Evolutionary conservation across 2,329 filamentous ascomycete species (phyloP).

Genomic region (Aspergillus tamarii): DNA sequence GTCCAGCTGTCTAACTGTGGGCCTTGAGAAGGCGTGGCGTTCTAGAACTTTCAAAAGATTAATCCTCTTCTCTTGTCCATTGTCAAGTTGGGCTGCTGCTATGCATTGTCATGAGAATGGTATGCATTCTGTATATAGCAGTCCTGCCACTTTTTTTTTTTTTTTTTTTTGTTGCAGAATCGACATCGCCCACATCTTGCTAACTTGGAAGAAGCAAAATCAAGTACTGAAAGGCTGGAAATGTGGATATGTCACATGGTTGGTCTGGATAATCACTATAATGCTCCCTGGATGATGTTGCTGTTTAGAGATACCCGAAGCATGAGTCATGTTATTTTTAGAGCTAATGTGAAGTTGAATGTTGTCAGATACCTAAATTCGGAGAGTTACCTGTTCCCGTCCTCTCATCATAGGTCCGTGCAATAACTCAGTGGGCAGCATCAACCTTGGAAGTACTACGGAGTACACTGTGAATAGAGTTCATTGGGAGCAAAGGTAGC

Average conservation of each 20-base stretch:
- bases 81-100: neutral
- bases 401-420: neutral
- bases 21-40: neutral
- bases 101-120: neutral
- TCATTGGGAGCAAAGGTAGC: neutral
- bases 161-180: neutral
- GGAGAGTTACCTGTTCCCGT: neutral
- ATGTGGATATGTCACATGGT: slow-evolving; percentile 7
- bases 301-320: slow-evolving; percentile 14
- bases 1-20: neutral
- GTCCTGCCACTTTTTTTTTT: neutral
- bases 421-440: slow-evolving; percentile 1
- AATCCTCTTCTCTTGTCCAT: neutral
- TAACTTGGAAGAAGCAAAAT: neutral
- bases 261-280: neutral
- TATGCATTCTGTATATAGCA: slow-evolving; percentile 5
- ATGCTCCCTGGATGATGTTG: neutral
- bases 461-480: neutral
- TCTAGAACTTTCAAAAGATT: neutral
- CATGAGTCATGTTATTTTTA: slow-evolving; percentile 15
- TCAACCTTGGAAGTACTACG: neutral
- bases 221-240: neutral
- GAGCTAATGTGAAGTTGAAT: slow-evolving; percentile 10
- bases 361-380: slow-evolving; percentile 3
- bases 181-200: neutral